Evolutionary conservation across 2,329 filamentous ascomycete genomes (phyloP), one percentile per base, ranked within the genome.

Genomic region (Apiospora arundinis): DNA sequence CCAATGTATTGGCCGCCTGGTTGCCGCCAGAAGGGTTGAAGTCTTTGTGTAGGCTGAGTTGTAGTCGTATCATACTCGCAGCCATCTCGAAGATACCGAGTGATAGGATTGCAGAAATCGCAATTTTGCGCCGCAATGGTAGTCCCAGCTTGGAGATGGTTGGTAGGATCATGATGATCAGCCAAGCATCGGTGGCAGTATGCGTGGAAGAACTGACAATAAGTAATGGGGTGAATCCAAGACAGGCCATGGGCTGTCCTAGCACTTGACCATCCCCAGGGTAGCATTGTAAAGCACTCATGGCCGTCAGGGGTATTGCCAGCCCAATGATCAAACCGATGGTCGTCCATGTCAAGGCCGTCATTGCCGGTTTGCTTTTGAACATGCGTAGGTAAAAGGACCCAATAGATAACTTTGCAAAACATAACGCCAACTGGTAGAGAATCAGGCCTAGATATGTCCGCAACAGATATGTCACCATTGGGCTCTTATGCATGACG

Each of bases 371-470:
- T 9, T 49, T 49, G 14, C 28, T 69, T 46, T 52, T 56, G 46
- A 69, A 69, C 46, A 69, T 69, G 11, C 67, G 45, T 23, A 69
- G 16, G 32, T 69, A 69, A 25, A 69, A 69, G 0, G 67, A 52
- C 28, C 45, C 67, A 21, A 69, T 42, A 1, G 67, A 69, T 9
- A 69, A 4, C 25, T 69, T 69, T 23, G 67, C 67, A 21, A 69
- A 69, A 14, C 67, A 69, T 14, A 69, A 52, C 2, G 67, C 28
- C 46, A 69, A 16, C 32, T 69, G 67, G 9, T 69, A 69, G 67
- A 69, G 25, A 5, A 52, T 42, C 8, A 69, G 46, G 67, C 67
- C 46, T 11, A 69, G 32, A 23, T 52, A 56, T 28, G 28, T 42
- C 45, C 45, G 46, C 18, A 69, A 14, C 32, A 48, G 37, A 11